Percentiles rank a stretch among this genome's conserved stretches.
Conservation (phyloP, 2,329 filamentous ascomycete species). For the Ilyonectria mors-panacis region DNA sequence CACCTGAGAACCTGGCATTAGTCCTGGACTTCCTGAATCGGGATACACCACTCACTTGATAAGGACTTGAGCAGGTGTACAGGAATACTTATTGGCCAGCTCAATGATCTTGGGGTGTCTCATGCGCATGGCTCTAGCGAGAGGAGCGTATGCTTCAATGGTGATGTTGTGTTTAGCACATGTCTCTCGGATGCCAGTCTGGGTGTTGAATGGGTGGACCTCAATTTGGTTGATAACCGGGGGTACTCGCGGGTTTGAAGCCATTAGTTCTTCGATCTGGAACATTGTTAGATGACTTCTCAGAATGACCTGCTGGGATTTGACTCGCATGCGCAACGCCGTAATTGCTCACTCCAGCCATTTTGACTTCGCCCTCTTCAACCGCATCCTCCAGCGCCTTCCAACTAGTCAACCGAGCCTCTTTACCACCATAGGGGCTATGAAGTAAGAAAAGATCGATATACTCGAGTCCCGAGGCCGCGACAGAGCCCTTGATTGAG, state of each 20-base stretch:
- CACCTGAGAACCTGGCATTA: slow-evolving; percentile 63
- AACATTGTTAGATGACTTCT: not conserved
- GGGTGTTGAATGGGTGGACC: slow-evolving; percentile 86
- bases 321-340: slow-evolving; percentile 78
- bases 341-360: slow-evolving; percentile 84
- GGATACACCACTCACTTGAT: slow-evolving; percentile 61
- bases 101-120: slow-evolving; percentile 73
- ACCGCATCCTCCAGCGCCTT: slow-evolving; percentile 83
- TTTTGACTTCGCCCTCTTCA: slow-evolving; percentile 77
- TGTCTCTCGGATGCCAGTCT: slow-evolving; percentile 74
- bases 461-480: slow-evolving; percentile 78
- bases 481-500: slow-evolving; percentile 76
- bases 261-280: slow-evolving; percentile 78
- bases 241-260: slow-evolving; percentile 70
- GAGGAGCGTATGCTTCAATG: slow-evolving; percentile 85
- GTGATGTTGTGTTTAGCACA: slow-evolving; percentile 78
- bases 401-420: slow-evolving; percentile 81
- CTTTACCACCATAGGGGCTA: slow-evolving; percentile 81
- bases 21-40: not conserved
- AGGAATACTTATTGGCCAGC: slow-evolving; percentile 77
- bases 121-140: slow-evolving; percentile 80
- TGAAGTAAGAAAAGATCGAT: slow-evolving; percentile 87
- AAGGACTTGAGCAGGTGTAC: slow-evolving; percentile 80
- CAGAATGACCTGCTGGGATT: rapidly evolving
- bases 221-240: slow-evolving; percentile 87